Conservation (phyloP, 1,139 yeast genomes). For the Kluyveromyces sp. region DNA sequence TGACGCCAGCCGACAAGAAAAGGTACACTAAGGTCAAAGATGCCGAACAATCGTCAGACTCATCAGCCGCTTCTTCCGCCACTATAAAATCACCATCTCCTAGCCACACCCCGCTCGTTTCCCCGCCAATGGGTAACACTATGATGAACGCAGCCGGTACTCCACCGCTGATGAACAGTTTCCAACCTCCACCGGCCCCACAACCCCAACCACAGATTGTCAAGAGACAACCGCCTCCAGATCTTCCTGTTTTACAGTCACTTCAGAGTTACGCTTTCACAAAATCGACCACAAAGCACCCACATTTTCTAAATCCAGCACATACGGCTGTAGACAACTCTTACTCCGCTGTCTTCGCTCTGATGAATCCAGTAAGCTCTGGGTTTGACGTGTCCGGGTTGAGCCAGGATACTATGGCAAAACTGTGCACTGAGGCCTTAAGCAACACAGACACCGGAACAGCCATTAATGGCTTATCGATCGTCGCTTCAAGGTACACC, state of each 20-base stretch:
- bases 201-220: background rate
- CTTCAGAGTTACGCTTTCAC: slow-evolving; percentile 27
- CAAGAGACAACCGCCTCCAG: slow-evolving; percentile 3
- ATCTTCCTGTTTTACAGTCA: slow-evolving; percentile 14
- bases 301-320: slow-evolving; percentile 32
- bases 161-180: background rate
- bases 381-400: slow-evolving; percentile 64
- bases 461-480: slow-evolving; percentile 60
- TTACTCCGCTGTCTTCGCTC: slow-evolving; percentile 44
- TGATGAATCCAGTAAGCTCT: slow-evolving; percentile 55
- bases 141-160: background rate
- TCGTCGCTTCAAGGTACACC: slow-evolving; percentile 57
- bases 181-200: slow-evolving; percentile 1
- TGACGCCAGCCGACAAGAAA: slow-evolving; percentile 21
- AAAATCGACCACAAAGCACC: slow-evolving; percentile 16
- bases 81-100: slow-evolving; percentile 9
- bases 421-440: slow-evolving; percentile 63
- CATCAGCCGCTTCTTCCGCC: slow-evolving; percentile 6
- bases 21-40: slow-evolving; percentile 13
- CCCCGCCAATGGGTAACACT: background rate
- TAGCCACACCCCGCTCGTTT: slow-evolving; percentile 2
- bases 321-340: slow-evolving; percentile 35
- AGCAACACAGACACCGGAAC: slow-evolving; percentile 46
- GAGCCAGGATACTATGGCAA: slow-evolving; percentile 54
- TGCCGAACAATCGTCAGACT: background rate